Evolutionary conservation across 2,329 filamentous ascomycete species (phyloP), one percentile per base, ranked within the genome.

Genomic region (Arthrinium puccinioides): DNA sequence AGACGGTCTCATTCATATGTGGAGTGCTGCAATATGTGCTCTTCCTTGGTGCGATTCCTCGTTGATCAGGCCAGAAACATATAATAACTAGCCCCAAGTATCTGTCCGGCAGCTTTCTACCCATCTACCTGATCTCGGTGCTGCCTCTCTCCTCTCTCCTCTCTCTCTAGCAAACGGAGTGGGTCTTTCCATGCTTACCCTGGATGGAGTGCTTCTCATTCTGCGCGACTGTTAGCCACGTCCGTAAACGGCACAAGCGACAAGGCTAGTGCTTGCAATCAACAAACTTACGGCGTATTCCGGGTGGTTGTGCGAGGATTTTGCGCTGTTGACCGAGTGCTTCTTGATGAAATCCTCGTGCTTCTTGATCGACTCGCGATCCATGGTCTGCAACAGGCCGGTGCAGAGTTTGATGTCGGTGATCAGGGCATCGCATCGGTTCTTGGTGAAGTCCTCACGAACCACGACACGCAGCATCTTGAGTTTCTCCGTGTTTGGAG

Each of bases 401-500:
- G 88, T 57, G 45, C 85, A 86, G 35, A 88, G 69, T 66, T 84
- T 87, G 62, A 96, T 79, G 56, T 96, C 89, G 19, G 59, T 52
- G 43, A 96, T 69, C 23, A 97, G 69, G 9, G 76, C 69, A 55
- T 97, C 88, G 54, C 87, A 94, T 26, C 89, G 75, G 48, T 72
- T 79, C 59, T 84, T 81, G 32, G 79, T 85, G 51, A 97, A 96
- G 63, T 96, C 90, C 62, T 96, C 90, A 35, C 90, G 79, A 5
- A 96, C 86, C 1, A 97, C 90, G 5, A 96, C 79, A 25, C 90
- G 82, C 69, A 96, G 79, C 75, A 97, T 82, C 73, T 95, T 94
- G 54, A 96, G 72, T 46, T 79, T 69, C 39, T 86, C 70, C 14
- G 86, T 88, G 57, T 94, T 74, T 14, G 89, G 89, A 1, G 90